A percentile compares a stretch with the other conserved stretches of the same genome.
Evolutionary conservation across 768 basidiomycete genomes (phyloP).

Genomic region (Coprinopsis sp.): DNA sequence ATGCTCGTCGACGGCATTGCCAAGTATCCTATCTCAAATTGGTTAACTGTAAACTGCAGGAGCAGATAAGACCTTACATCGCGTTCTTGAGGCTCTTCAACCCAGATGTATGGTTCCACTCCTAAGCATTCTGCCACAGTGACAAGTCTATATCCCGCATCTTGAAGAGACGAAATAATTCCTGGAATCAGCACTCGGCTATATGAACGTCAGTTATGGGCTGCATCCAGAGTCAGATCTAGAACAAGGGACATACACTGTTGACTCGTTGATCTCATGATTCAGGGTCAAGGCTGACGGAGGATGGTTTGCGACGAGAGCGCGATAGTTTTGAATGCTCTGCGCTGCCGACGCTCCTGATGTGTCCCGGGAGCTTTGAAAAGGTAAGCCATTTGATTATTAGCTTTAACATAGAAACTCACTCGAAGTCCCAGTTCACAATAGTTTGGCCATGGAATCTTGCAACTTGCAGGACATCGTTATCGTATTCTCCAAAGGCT

Average conservation of each 20-base stretch:
- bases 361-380: conserved; percentile 32
- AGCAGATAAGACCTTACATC: conserved; percentile 24
- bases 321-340: conserved; percentile 24
- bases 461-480: conserved; percentile 14
- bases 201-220: neutral
- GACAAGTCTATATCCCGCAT: conserved; percentile 34
- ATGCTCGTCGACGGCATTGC: neutral
- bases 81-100: conserved; percentile 21
- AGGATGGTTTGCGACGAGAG: conserved; percentile 24
- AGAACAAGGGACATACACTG: conserved; percentile 1
- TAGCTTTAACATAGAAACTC: neutral
- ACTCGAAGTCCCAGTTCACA: conserved; percentile 21
- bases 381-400: neutral
- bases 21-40: conserved; percentile 1
- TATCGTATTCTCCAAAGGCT: conserved; percentile 18
- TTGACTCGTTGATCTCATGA: conserved; percentile 32
- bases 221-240: neutral
- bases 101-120: conserved; percentile 25
- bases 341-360: conserved; percentile 23
- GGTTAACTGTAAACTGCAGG: neutral
- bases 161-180: conserved; percentile 28
- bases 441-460: conserved; percentile 13
- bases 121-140: conserved; percentile 37
- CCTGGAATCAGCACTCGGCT: conserved; percentile 30
- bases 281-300: conserved; percentile 34